Conservation (phyloP, 2,329 filamentous ascomycete species). For the Fusarium veterinarium region DNA sequence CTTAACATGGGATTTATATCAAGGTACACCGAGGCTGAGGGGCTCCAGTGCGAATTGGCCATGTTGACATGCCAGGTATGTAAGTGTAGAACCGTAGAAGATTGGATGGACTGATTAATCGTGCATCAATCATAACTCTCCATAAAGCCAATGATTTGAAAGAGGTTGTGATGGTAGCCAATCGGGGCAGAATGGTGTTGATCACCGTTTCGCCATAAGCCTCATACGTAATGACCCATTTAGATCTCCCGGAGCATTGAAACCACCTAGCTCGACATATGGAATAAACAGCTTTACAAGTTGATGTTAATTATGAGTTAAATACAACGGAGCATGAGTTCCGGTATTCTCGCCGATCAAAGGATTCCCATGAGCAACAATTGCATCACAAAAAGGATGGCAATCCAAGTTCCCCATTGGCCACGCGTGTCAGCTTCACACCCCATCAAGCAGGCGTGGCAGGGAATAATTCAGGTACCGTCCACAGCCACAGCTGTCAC, state of each 20-base stretch:
- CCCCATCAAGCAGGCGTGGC: neutral
- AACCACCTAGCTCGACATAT: neutral
- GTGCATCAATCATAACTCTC: neutral
- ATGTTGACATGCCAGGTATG: neutral
- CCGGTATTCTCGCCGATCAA: neutral
- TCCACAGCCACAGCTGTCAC: neutral
- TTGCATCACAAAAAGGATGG: slow-evolving; percentile 8
- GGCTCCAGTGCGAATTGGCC: neutral
- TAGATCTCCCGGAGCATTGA: neutral
- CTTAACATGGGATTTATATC: too few relatives aligned
- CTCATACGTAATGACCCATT: neutral
- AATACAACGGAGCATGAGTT: neutral
- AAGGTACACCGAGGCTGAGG: too few relatives aligned
- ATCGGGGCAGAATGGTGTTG: neutral
- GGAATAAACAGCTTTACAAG: neutral
- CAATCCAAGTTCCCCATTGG: neutral
- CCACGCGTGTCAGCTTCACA: neutral
- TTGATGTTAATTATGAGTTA: too few relatives aligned
- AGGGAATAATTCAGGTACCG: slow-evolving; percentile 16
- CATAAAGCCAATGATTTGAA: neutral
- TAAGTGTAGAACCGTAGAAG: neutral
- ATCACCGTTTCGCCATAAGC: neutral
- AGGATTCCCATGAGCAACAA: neutral
- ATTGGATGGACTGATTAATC: neutral
- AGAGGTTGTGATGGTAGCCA: neutral